Base-by-base conservation (phyloP, 1,284 basidiomycete genomes). In the Sporisorium iseilematis-ciliati region DNA sequence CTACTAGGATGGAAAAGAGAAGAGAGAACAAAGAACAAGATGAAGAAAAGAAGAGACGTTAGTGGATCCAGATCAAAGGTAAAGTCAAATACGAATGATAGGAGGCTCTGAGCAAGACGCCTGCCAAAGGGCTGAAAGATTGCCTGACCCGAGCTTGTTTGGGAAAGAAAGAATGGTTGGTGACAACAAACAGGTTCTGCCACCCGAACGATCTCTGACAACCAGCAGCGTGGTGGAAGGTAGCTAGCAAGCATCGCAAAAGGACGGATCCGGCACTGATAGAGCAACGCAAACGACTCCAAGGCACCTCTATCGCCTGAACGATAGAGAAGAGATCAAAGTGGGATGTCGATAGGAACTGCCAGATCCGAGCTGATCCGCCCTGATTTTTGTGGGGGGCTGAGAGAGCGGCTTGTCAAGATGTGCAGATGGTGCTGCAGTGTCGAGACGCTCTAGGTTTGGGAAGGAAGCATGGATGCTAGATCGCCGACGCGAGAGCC, bases 381-480 rank as follows among this genome's bases (percentile, higher is more conserved):
- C 31, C 29, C 21, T 50, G 31, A 26, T 11, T 5, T 5, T 14
- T 21, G 42, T 43, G 42, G 42, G 20, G 7, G 20, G 7, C 4
- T 18, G n/a, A 10, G 16, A 29, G 43, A 20, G 21, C 18, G 23
- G 51, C 45, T 35, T 59, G 52, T 56, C 43, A 33, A 40, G 48
- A 26, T 20, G 31, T 57, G 57, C 64, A 65, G 29, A 45, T 43
- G 23, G 29, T 43, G 23, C 29, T 38, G 23, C 46, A 23, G 42
- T 11, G 25, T 26, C 12, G 35, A 21, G 48, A 41, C 11, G 20
- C 43, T 51, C 42, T 45, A 51, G 33, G 33, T 49, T 52, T 55
- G 41, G 18, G 43, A 43, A 43, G 7, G 51, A 41, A 23, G 50
- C 52, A 42, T 20, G 57, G 55, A 20, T 57, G 61, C 57, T 56